These are phyloP conservation scores for Ophiostoma tasmaniense DNA, from an alignment of 2,329 filamentous ascomycete species.

Conservation along the genomic window DNA sequence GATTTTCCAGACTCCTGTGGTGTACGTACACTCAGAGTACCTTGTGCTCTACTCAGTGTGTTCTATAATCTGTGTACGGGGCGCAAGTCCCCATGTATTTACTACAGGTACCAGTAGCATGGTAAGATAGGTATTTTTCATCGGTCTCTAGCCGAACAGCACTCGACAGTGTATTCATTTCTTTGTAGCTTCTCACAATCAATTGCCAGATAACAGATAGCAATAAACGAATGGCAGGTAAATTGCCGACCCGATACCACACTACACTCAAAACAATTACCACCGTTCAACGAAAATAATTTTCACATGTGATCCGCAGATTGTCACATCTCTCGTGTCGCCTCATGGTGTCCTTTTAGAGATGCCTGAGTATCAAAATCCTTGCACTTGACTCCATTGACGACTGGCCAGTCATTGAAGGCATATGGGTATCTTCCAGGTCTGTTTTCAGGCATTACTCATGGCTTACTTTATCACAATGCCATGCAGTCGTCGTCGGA, in stretches of 20 bases:
- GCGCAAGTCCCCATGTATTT: not conserved
- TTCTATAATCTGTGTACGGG: not conserved
- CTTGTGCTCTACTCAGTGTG: not conserved
- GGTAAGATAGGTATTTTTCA: not conserved
- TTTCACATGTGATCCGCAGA: constrained; percentile 5
- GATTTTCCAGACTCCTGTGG: constrained; percentile 1
- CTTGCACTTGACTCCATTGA: too few relatives aligned
- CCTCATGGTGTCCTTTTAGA: not conserved
- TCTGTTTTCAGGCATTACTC: not conserved
- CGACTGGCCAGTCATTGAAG: too few relatives aligned
- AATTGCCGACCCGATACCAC: not conserved
- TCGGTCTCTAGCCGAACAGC: not conserved
- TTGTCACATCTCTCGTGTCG: not conserved
- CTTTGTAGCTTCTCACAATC: not conserved
- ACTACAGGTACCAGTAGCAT: not conserved
- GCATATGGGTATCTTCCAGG: too few relatives aligned
- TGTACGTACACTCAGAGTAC: not conserved
- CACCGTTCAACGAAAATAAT: constrained; percentile 1
- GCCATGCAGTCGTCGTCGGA: not conserved
- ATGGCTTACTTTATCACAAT: not conserved
- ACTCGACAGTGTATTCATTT: not conserved
- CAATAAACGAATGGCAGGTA: not conserved
- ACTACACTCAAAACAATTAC: not conserved
- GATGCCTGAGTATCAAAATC: too few relatives aligned
- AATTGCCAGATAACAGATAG: not conserved